These are phyloP conservation scores for Scleromitrula shiraiana DNA, from an alignment of 2,329 filamentous ascomycete species.

Conservation along the genomic window DNA sequence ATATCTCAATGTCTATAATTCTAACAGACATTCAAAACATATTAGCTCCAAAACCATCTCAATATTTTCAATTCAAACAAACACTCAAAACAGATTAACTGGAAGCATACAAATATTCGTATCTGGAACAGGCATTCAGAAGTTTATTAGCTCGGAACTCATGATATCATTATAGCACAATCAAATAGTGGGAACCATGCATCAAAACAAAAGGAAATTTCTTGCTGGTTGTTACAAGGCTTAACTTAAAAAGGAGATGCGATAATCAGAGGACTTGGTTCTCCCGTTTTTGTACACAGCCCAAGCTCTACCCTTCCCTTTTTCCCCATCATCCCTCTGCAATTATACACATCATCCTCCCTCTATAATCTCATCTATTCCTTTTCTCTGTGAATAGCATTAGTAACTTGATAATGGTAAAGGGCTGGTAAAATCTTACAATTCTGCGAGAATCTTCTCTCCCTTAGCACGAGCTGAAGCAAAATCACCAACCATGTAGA, in stretches of 20 bases:
- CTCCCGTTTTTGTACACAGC: constrained; percentile 22
- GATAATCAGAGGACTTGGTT: constrained; percentile 18
- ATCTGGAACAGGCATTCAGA: too few species aligned
- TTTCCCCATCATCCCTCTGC: constrained; percentile 18
- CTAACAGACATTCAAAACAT: too few species aligned
- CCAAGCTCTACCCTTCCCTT: constrained; percentile 12
- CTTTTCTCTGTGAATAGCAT: constrained; percentile 12
- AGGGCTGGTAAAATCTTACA: constrained; percentile 32
- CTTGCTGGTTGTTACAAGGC: constrained; percentile 10
- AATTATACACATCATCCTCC: constrained; percentile 17
- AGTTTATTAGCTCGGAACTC: too few species aligned
- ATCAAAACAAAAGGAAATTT: constrained; percentile 6
- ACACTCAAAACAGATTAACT: too few species aligned
- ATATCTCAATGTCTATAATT: too few species aligned
- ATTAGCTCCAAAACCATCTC: too few species aligned
- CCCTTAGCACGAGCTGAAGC: constrained; percentile 90
- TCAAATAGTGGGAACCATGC: neutral
- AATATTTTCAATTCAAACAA: too few species aligned
- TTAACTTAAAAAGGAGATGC: constrained; percentile 16
- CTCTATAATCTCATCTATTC: constrained; percentile 11
- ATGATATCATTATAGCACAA: neutral
- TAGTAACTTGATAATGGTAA: neutral
- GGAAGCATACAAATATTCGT: too few species aligned
- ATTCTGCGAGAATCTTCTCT: constrained; percentile 98
- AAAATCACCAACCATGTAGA: constrained; percentile 73